Evolutionary conservation across 179 eudicot species (phyloP).

Genomic region (Sideroxylon spinosum): DNA sequence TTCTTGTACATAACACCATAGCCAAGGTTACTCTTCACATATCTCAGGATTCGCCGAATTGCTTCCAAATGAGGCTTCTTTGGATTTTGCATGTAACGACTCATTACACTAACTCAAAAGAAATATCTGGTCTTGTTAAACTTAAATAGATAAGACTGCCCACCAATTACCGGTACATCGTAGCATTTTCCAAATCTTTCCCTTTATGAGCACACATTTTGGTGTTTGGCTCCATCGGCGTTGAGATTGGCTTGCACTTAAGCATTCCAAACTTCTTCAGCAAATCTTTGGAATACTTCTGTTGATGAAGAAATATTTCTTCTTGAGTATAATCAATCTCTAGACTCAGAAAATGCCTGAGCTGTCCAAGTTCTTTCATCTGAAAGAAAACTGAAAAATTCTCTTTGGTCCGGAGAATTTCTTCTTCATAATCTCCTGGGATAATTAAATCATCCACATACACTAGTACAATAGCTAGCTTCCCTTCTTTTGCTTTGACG

Average conservation of each 20-base stretch:
- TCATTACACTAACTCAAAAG: neutral
- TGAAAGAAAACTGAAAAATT: no score
- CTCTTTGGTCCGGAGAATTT: no score
- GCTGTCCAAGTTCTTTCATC: no score
- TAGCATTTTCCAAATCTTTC: slow-evolving; percentile 19
- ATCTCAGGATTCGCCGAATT: neutral
- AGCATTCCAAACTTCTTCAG: slow-evolving; percentile 18
- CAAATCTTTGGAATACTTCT: slow-evolving; percentile 11
- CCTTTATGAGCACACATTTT: slow-evolving; percentile 1
- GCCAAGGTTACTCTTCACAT: no score
- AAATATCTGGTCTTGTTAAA: neutral
- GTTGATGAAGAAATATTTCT: neutral
- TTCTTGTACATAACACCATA: no score
- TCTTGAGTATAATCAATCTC: no score
- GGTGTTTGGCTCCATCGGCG: slow-evolving; percentile 2
- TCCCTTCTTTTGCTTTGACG: neutral
- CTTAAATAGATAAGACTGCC: slow-evolving; percentile 1
- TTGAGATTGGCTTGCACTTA: slow-evolving; percentile 7
- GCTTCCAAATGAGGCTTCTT: neutral
- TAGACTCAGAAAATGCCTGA: no score
- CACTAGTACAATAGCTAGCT: neutral
- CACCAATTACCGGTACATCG: slow-evolving; percentile 1
- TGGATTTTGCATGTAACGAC: slow-evolving; percentile 16
- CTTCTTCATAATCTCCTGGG: neutral
- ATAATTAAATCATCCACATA: neutral